Base-by-base conservation (phyloP, 2,329 filamentous ascomycete genomes). In the Trichoderma afroharzianum region DNA sequence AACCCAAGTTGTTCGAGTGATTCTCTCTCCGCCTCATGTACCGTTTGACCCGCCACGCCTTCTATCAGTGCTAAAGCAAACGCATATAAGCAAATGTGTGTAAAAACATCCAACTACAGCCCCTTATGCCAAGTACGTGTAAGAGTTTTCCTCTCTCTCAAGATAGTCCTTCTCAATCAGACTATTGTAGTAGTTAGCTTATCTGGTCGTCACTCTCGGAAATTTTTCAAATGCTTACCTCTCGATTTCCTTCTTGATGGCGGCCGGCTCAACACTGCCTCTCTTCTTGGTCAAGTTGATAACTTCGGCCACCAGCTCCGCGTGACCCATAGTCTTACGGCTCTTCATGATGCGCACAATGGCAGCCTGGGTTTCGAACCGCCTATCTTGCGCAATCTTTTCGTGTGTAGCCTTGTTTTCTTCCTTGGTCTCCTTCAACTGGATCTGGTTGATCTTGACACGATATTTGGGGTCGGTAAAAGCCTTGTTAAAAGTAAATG, bases 381-480 rank as follows among this genome's bases (percentile, higher is more conserved):
- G 94, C 64, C 96, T 86, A 79, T 99, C 96, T 67, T 93, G 92
- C 0, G 91, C 91, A 5, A 99, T 93, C 57, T 94, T 89, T 81
- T 97, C 92, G 81, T 98, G 94, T 1, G 95, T 98, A 76, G 92
- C 93, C 81, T 94, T 93, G 83, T 98, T 98, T 82, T 99, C 96
- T 78, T 95, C 92, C 77, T 92, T 93, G 0, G 96, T 98, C 83
- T 99, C 96, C 82, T 96, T 97, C 64, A 98, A 88, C 82, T 99
- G 96, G 76, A 99, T 96, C 82, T 98, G 95, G 83, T 98, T 99
- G 85, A 99, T 98, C 85, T 99, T 99, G 83, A 99, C 91, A 71
- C 94, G 90, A 81, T 93, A 92, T 81, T 96, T 97, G 24, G 91
- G 87, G 78, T 98, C 92, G 3, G 84, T 84, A 81, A 99, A 99